Percentiles rank a stretch among this genome's conserved stretches.
Evolutionary conservation across 805 yeast genomes (phyloP).

Genomic region (Pichia phayaonensis): DNA sequence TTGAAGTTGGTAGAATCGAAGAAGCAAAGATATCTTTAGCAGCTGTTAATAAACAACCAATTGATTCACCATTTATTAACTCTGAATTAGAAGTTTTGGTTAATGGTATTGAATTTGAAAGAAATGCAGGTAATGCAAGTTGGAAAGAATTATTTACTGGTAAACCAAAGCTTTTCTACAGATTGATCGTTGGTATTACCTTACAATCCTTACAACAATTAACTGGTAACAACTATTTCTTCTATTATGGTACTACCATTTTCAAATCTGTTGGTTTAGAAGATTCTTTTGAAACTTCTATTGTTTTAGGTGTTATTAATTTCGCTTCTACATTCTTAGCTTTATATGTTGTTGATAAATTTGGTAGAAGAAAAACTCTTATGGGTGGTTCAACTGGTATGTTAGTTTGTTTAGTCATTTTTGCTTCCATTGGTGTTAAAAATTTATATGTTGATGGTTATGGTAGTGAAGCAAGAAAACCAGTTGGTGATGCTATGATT

Average conservation of each 20-base stretch:
- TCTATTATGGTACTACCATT: slow-evolving; percentile 58
- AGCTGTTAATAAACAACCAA: slow-evolving; percentile 45
- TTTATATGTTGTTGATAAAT: slow-evolving; percentile 42
- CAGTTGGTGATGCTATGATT: slow-evolving; percentile 59
- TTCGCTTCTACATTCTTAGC: slow-evolving; percentile 49
- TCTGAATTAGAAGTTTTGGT: slow-evolving; percentile 46
- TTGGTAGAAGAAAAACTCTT: slow-evolving; percentile 48
- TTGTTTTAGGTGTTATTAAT: slow-evolving; percentile 49
- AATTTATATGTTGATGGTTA: slow-evolving; percentile 34
- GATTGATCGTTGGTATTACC: slow-evolving; percentile 50
- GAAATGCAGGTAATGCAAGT: slow-evolving; percentile 53
- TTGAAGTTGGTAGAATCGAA: slow-evolving; percentile 40
- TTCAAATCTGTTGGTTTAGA: slow-evolving; percentile 50
- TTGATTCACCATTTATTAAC: slow-evolving; percentile 47
- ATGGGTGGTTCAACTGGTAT: slow-evolving; percentile 45
- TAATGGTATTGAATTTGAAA: slow-evolving; percentile 57
- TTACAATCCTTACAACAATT: slow-evolving; percentile 58
- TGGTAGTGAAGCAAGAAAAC: slow-evolving; percentile 34
- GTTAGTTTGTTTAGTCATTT: slow-evolving; percentile 50
- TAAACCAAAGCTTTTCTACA: slow-evolving; percentile 49
- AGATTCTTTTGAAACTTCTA: slow-evolving; percentile 55
- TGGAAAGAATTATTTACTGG: slow-evolving; percentile 62
- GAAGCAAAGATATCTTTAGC: slow-evolving; percentile 52
- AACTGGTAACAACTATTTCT: slow-evolving; percentile 59
- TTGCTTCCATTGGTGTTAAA: slow-evolving; percentile 53